Evolutionary conservation across 2,329 filamentous ascomycete species (phyloP).

Genomic region (Exserohilum turcica): DNA sequence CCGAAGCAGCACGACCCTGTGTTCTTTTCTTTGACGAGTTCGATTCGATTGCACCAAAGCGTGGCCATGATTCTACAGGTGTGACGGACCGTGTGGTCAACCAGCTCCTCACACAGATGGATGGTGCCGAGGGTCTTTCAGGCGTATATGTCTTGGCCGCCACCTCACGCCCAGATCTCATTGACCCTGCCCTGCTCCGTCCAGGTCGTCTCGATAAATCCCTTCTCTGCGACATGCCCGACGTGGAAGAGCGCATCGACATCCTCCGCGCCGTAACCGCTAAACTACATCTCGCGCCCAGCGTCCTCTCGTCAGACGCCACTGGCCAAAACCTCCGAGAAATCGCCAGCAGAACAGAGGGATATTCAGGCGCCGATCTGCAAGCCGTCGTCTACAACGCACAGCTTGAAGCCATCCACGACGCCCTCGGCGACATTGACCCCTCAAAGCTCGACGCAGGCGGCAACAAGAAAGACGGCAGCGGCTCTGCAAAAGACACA

Average conservation of each 20-base stretch:
- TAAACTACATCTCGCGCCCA: constrained; percentile 74
- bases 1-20: constrained; percentile 86
- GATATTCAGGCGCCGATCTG: constrained; percentile 91
- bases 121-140: constrained; percentile 91
- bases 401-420: constrained; percentile 95
- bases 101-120: constrained; percentile 98
- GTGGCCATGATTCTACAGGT: constrained; percentile 94
- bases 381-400: constrained; percentile 96
- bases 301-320: constrained; percentile 58
- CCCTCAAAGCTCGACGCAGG: constrained; percentile 35
- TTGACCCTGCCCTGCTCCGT: constrained; percentile 88
- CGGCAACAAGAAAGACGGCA: constrained; percentile 33
- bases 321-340: constrained; percentile 61
- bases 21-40: constrained; percentile 99
- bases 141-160: constrained; percentile 97
- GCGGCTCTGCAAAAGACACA: constrained; percentile 23
- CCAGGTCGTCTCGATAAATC: constrained; percentile 94
- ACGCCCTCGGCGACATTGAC: constrained; percentile 71
- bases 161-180: constrained; percentile 89
- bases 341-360: constrained; percentile 79
- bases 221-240: constrained; percentile 87
- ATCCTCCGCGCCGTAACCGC: constrained; percentile 84
- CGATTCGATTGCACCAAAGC: constrained; percentile 94
- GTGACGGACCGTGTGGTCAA: constrained; percentile 99
- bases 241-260: constrained; percentile 78